A percentile compares a stretch with the other conserved stretches of the same genome.
These are phyloP conservation scores for Hypericum androsaemum DNA, from an alignment of 345 rosid genomes.

Conservation along the genomic window DNA sequence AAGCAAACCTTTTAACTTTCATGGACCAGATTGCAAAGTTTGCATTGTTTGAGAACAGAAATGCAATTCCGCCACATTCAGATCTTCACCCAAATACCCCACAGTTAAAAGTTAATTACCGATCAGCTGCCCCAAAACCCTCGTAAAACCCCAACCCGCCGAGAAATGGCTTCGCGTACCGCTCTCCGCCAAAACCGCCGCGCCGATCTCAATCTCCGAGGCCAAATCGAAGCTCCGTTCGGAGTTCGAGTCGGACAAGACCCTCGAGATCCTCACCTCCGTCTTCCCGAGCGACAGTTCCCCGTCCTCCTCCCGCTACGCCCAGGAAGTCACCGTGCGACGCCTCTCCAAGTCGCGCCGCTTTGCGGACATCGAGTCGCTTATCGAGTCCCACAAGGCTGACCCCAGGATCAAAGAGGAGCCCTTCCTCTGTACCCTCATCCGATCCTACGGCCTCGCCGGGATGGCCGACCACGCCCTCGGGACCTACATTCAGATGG, in stretches of 20 bases:
- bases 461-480: conserved; percentile 56
- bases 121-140: neutral
- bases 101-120: too few relatives aligned
- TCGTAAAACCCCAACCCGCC: neutral
- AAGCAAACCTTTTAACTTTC: too few relatives aligned
- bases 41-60: conserved; percentile 52
- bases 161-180: conserved; percentile 31
- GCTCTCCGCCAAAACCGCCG: conserved; percentile 34
- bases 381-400: conserved; percentile 50
- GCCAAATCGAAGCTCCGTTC: conserved; percentile 54
- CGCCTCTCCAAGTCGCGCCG: conserved; percentile 67
- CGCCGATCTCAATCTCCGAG: conserved; percentile 40
- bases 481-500: conserved; percentile 47
- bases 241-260: conserved; percentile 67
- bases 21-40: too few relatives aligned
- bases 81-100: too few relatives aligned
- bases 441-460: conserved; percentile 63
- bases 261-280: conserved; percentile 52
- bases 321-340: conserved; percentile 61
- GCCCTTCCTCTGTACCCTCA: conserved; percentile 46
- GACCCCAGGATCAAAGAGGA: conserved; percentile 50
- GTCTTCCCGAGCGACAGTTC: conserved; percentile 34
- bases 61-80: too few relatives aligned
- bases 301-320: conserved; percentile 50
- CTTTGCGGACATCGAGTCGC: conserved; percentile 48